Conservation (phyloP, 257 asterid species). For the Nicotiana knightiana region DNA sequence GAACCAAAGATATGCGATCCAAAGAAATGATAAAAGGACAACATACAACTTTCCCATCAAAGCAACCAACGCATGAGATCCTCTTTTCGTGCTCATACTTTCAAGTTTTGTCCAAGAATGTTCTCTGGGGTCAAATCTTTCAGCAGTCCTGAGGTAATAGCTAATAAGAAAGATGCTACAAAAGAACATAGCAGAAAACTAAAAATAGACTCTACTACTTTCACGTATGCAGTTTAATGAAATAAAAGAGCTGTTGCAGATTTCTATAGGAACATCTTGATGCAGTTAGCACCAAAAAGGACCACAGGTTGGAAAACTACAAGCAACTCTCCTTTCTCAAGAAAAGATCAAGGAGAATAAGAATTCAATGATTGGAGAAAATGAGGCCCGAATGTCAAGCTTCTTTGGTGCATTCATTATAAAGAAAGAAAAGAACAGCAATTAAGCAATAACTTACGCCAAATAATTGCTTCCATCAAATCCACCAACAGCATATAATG, state of each 20-base stretch:
- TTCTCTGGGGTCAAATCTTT: conserved; percentile 84
- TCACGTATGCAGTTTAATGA: background rate
- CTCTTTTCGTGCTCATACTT: conserved; percentile 54
- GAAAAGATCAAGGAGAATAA: background rate
- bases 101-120: conserved; percentile 60
- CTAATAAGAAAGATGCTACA: background rate
- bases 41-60: conserved; percentile 67
- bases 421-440: background rate
- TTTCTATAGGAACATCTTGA: background rate
- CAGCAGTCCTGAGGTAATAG: conserved; percentile 52
- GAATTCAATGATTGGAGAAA: background rate
- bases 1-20: background rate
- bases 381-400: background rate
- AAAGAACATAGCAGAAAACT: background rate
- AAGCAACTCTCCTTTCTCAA: background rate
- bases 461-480: conserved; percentile 54
- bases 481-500: conserved; percentile 76
- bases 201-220: background rate
- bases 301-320: background rate
- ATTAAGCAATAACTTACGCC: conserved; percentile 45
- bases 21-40: background rate
- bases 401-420: background rate
- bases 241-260: background rate
- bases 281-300: background rate
- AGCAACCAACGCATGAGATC: conserved; percentile 56